phyloP scores from a whole-genome alignment of 176 grass and related monocot species.

The Oryza nivara region DNA sequence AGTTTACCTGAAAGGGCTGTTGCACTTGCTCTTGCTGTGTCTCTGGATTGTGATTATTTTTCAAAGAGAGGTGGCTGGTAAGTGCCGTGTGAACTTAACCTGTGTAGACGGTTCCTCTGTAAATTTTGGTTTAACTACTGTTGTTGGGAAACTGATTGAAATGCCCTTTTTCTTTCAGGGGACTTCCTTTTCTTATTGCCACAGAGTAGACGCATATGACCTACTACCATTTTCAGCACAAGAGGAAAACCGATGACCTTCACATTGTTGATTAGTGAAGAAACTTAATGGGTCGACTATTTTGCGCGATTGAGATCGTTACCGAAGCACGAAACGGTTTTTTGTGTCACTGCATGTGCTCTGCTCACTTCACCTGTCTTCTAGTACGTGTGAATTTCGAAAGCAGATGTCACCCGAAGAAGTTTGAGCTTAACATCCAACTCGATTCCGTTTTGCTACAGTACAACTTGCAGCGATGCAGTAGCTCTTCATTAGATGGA shows the following conservation, averaged over 20 bases:
- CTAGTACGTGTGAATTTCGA: neutral
- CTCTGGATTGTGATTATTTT: conserved; percentile 88
- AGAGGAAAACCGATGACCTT: neutral
- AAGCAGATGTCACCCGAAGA: neutral
- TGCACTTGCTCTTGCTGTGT: conserved; percentile 83
- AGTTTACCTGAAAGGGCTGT: conserved; percentile 85
- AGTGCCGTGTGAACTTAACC: conserved; percentile 20
- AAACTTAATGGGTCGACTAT: conserved; percentile 4
- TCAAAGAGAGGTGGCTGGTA: conserved; percentile 88
- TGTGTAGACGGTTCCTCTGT: neutral
- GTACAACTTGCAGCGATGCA: neutral
- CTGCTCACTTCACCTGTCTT: neutral
- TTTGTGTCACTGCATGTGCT: neutral
- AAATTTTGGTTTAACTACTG: neutral
- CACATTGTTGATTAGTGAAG: conserved; percentile 16
- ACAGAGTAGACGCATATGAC: conserved; percentile 53
- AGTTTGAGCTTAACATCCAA: neutral
- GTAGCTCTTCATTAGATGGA: neutral
- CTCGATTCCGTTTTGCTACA: neutral
- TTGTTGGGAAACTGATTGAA: conserved; percentile 29
- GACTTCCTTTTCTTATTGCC: conserved; percentile 76
- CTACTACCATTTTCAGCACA: neutral
- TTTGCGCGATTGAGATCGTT: conserved; percentile 1
- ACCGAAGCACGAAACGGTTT: conserved; percentile 6
- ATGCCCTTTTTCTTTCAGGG: conserved; percentile 65